phyloP scores from a whole-genome alignment of 2,329 filamentous ascomycete genomes.

The Leptographium wingfieldii region DNA sequence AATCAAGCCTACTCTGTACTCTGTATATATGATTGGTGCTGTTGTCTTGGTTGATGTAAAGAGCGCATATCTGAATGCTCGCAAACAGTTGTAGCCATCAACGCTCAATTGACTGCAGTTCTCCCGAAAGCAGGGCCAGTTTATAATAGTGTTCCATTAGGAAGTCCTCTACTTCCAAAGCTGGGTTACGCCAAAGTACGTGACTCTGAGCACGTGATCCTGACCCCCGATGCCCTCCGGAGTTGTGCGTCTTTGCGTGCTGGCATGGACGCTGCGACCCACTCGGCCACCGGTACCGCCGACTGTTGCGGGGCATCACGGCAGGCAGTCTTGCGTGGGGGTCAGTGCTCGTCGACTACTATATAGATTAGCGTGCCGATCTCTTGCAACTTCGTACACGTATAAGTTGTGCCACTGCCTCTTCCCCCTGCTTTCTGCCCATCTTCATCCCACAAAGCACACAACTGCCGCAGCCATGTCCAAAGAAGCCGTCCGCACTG shows the following conservation, averaged over 20 bases:
- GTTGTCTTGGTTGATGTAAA: too few relatives aligned
- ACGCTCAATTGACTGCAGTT: too few relatives aligned
- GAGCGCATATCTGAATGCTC: too few relatives aligned
- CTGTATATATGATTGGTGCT: too few relatives aligned
- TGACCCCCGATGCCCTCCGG: neutral
- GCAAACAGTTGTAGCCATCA: too few relatives aligned
- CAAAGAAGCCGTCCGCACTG: constrained; percentile 25
- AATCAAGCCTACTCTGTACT: too few relatives aligned
- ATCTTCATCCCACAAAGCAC: neutral
- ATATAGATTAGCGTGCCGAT: too few relatives aligned
- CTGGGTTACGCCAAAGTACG: too few relatives aligned
- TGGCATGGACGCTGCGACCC: neutral
- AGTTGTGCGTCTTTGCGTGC: neutral
- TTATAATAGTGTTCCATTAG: too few relatives aligned
- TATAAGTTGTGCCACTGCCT: neutral
- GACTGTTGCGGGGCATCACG: neutral
- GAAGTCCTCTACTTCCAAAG: too few relatives aligned
- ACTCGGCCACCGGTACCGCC: neutral
- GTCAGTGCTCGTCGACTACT: neutral
- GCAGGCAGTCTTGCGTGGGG: neutral
- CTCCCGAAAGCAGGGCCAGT: too few relatives aligned
- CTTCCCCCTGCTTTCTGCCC: neutral
- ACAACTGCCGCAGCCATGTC: constrained; percentile 1
- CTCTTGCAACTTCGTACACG: too few relatives aligned
- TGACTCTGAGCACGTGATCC: neutral